Evolutionary conservation across 768 basidiomycete genomes (phyloP), one percentile per base, ranked within the genome.

Genomic region (Boletus barrowsii): DNA sequence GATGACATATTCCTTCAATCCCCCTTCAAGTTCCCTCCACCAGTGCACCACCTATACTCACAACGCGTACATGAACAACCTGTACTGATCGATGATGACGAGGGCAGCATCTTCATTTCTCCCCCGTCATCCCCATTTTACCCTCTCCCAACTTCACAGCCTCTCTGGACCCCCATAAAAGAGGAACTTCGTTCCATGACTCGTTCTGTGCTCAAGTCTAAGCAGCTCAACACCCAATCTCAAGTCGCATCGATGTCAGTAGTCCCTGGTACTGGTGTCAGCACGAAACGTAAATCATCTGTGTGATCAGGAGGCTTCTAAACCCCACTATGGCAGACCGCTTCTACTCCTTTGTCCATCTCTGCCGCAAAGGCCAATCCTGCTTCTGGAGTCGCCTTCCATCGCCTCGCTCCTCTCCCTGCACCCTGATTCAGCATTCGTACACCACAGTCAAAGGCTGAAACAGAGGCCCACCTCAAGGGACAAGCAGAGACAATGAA

Each of bases 401-500:
- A 73, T 50, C 63, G 64, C 33, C 66, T 73, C 14, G 72, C 67
- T 1, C 73, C 75, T 11, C 65, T 74, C 1, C 37, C 68, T 18
- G 68, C 69, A 0, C 70, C 50, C n/a, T 70, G 61, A 8, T 74
- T 74, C 40, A 63, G 55, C 11, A 49, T 39, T 6, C 70, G 61
- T 2, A 64, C 60, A 0, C 68, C 74, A 0, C 74, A 74, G 40
- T 68, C 71, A 40, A 74, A 63, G 50, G 71, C 69, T 0, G 72
- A 73, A 50, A 71, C 70, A 3, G 74, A 75, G 18, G 68, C 66
- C 8, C 68, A 66, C 58, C 63, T 79, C 18, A 72, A 68, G 56
- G 74, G 74, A 9, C 84, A 88, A 52, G 82, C 85, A 0, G 84
- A 84, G 42, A 84, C 85, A 1, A 73, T 89, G 72, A 86, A 79